These are phyloP conservation scores for Aspergillus floridensis DNA, from an alignment of 2,329 filamentous ascomycete genomes.

Conservation along the genomic window DNA sequence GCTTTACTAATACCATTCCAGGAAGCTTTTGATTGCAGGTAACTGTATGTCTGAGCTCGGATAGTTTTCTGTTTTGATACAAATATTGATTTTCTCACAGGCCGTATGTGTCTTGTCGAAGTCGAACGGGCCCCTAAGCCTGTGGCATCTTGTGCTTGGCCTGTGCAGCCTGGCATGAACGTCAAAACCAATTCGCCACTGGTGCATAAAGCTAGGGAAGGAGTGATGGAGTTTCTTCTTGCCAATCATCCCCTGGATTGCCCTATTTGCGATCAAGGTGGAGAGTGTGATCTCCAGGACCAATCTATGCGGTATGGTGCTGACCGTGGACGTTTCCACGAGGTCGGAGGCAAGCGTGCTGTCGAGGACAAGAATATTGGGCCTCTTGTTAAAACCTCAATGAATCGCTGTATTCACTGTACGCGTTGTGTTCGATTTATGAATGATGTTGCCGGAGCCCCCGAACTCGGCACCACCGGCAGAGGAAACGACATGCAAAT, in stretches of 20 bases:
- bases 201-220: constrained; percentile 95
- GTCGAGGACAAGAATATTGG: constrained; percentile 99
- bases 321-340: constrained; percentile 95
- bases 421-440: constrained; percentile 96
- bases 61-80: neutral
- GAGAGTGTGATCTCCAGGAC: constrained; percentile 98
- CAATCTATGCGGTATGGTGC: constrained; percentile 99
- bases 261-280: constrained; percentile 97
- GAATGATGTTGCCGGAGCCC: constrained; percentile 93
- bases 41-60: constrained; percentile 61
- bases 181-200: constrained; percentile 97
- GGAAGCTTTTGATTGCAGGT: constrained; percentile 97
- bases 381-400: constrained; percentile 96
- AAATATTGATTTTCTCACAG: constrained; percentile 23
- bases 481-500: constrained; percentile 98
- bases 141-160: constrained; percentile 97
- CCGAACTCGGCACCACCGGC: constrained; percentile 89
- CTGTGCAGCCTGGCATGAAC: constrained; percentile 96
- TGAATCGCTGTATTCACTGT: constrained; percentile 99
- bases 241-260: constrained; percentile 96
- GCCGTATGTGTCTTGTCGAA: constrained; percentile 97
- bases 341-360: constrained; percentile 90
- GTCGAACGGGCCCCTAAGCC: constrained; percentile 95
- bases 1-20: constrained; percentile 40
- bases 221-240: constrained; percentile 97